phyloP scores from a whole-genome alignment of 2,329 filamentous ascomycete species.

The Sporothrix inflata region DNA sequence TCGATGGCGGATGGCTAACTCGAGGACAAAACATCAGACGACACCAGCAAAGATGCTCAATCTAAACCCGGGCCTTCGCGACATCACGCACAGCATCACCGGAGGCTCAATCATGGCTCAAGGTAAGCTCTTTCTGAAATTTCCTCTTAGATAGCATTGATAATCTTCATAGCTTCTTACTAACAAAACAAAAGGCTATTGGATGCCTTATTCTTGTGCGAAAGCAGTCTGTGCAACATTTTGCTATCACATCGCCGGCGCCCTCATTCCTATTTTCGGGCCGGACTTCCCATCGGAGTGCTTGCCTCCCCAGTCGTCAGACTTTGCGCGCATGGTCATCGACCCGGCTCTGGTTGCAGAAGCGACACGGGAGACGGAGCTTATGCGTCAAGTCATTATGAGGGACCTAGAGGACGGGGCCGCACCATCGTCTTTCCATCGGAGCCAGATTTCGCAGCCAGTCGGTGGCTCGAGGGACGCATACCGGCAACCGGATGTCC shows the following conservation, averaged over 20 bases:
- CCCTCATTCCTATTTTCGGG: constrained; percentile 89
- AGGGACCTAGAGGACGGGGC: background rate
- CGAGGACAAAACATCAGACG: constrained; percentile 60
- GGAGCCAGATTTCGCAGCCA: background rate
- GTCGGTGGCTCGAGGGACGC: background rate
- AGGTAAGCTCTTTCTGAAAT: constrained; percentile 60
- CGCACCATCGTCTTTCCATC: constrained; percentile 2
- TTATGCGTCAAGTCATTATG: constrained; percentile 43
- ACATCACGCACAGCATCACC: constrained; percentile 94
- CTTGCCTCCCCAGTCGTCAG: constrained; percentile 62
- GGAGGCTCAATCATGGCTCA: constrained; percentile 88
- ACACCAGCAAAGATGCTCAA: constrained; percentile 82
- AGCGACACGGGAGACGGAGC: constrained; percentile 54
- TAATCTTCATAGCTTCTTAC: background rate
- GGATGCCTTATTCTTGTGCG: constrained; percentile 90
- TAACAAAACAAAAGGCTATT: constrained; percentile 70
- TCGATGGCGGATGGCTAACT: background rate
- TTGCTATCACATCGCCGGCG: constrained; percentile 80
- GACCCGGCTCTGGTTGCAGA: constrained; percentile 56
- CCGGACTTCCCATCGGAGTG: constrained; percentile 76
- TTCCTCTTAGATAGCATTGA: background rate
- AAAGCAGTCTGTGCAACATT: constrained; percentile 87
- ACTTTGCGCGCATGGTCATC: constrained; percentile 70
- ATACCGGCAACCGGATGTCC: background rate
- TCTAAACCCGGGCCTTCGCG: constrained; percentile 77